Base-by-base conservation (phyloP, 1,284 basidiomycete genomes). In the Ceratobasidium sp. region DNA sequence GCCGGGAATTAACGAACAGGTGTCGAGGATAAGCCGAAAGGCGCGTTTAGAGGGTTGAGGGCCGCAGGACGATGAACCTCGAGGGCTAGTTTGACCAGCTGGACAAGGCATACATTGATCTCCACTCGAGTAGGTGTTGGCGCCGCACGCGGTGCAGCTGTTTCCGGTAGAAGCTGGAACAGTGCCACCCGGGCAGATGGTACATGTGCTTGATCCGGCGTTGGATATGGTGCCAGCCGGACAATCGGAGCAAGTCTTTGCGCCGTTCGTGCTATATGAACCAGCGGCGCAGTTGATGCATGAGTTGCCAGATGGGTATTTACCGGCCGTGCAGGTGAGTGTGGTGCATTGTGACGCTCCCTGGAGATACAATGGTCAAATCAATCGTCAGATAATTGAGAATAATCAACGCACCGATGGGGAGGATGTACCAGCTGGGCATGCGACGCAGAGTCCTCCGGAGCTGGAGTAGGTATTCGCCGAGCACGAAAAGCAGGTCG, bases 41-140 rank as follows among this genome's bases (percentile, higher is more conserved):
- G 70, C 70, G 5, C 70, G 70, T 23, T n/a, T 72, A 1, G 70
- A 72, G 1, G 70, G 55, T 23, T 72, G 70, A 23, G 70, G 70
- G 9, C 68, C 39, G 20, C 68, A 70, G 20, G 68, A 70, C n/a
- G 68, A 13, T 7, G 68, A 70, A 18, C 68, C 63, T 33, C 33
- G 33, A n/a, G 63, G n/a, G 23, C 33, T 51, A 10, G n/a, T 66
- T 28, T 46, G 20, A 23, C 70, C 70, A 3, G 28, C 4, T n/a
- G 55, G 70, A 23, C 70, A 72, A 6, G 39, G 4, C 1, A 7
- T 3, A 26, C 70, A 72, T 0, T 33, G 2, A 12, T 23, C 42
- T n/a, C 56, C 56, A 42, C 33, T 60, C 40, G 70, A 72, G 56
- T 44, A 72, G 10, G 70, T 60, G 42, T 60, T 46, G 49, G 40